A percentile compares a stretch with the other conserved stretches of the same genome.
phyloP scores from a whole-genome alignment of 345 rosid species.

The Streptanthus diversifolius region DNA sequence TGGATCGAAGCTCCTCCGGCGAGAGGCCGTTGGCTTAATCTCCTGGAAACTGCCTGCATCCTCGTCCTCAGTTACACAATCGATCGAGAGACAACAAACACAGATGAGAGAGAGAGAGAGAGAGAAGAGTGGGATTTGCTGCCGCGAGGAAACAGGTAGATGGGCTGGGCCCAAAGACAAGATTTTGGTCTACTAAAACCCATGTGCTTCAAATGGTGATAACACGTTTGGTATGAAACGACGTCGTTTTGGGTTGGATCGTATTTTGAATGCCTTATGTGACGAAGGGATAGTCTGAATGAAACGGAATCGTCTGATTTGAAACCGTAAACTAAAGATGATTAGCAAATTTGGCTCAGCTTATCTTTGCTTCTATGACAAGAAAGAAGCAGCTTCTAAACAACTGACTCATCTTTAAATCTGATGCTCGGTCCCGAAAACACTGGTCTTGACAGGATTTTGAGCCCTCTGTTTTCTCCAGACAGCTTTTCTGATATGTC shows the following conservation, averaged over 20 bases:
- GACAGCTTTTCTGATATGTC: background rate
- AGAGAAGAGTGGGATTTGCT: background rate
- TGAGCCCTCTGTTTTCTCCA: background rate
- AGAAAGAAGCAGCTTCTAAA: background rate
- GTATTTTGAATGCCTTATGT: too few relatives aligned
- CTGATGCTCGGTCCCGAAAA: background rate
- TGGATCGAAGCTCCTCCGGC: conserved; percentile 42
- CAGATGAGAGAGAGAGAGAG: conserved; percentile 12
- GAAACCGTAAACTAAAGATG: too few relatives aligned
- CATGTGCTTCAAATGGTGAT: background rate
- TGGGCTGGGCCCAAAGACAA: conserved; percentile 2
- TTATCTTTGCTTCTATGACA: background rate
- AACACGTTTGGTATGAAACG: background rate
- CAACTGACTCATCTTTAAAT: background rate
- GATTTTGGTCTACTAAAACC: background rate
- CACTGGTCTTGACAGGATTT: background rate
- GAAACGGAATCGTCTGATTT: too few relatives aligned
- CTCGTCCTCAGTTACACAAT: conserved; percentile 26
- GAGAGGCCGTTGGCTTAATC: conserved; percentile 53
- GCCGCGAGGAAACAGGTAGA: background rate
- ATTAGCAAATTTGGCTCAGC: too few relatives aligned
- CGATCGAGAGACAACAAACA: conserved; percentile 13
- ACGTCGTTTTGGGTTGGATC: background rate
- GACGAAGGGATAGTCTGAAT: too few relatives aligned
- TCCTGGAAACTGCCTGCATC: conserved; percentile 76